Conservation (phyloP, 176 grass and related monocot species). For the Musa schizocarpa region DNA sequence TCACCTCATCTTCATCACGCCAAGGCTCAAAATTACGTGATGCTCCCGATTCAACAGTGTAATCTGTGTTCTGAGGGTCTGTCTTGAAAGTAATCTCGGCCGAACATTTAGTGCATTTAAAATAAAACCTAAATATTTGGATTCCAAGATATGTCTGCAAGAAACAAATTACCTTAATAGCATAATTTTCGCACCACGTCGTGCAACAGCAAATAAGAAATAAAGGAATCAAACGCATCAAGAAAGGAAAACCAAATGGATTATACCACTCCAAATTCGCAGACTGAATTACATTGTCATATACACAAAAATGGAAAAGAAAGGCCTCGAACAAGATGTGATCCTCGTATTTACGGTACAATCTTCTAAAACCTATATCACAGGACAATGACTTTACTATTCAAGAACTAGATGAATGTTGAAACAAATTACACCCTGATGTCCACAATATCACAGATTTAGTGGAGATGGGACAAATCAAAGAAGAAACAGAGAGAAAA, state of each 20-base stretch:
- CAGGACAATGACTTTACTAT: too few relatives aligned
- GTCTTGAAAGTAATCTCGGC: slow-evolving; percentile 78
- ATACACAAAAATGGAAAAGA: too few relatives aligned
- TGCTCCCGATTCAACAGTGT: slow-evolving; percentile 62
- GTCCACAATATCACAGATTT: not conserved
- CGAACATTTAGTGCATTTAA: slow-evolving; percentile 73
- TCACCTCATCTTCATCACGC: slow-evolving; percentile 50
- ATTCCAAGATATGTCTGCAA: slow-evolving; percentile 63
- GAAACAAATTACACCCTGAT: too few relatives aligned
- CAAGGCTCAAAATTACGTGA: slow-evolving; percentile 75
- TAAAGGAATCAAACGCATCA: not conserved
- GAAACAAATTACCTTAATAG: not conserved
- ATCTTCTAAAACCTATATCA: too few relatives aligned
- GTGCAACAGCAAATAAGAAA: not conserved
- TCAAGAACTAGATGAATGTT: too few relatives aligned
- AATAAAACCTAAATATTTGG: slow-evolving; percentile 72
- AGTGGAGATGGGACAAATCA: not conserved
- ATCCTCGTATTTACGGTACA: too few relatives aligned
- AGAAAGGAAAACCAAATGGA: not conserved
- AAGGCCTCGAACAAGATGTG: too few relatives aligned
- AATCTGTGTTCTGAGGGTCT: slow-evolving; percentile 76
- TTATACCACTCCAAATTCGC: too few relatives aligned
- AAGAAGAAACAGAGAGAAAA: not conserved
- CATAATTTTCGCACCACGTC: too few relatives aligned
- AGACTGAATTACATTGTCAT: too few relatives aligned